These are phyloP conservation scores for Endocalyx cinctus DNA, from an alignment of 2,329 filamentous ascomycete species.

Conservation along the genomic window DNA sequence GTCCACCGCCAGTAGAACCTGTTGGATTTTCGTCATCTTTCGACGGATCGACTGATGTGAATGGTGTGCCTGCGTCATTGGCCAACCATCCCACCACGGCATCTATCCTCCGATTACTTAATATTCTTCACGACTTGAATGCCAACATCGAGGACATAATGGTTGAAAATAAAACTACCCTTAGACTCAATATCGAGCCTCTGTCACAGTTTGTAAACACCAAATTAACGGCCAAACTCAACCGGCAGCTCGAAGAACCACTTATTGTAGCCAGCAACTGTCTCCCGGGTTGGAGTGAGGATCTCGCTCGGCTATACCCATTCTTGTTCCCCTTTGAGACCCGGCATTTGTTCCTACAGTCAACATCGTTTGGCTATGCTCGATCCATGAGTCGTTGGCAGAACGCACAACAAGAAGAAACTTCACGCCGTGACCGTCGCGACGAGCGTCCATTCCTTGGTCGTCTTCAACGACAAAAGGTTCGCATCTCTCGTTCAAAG, in stretches of 20 bases:
- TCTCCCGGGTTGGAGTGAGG: conserved; percentile 91
- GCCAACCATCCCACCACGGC: conserved; percentile 79
- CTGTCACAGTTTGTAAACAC: conserved; percentile 96
- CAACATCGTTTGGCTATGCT: conserved; percentile 96
- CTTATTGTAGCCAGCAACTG: conserved; percentile 96
- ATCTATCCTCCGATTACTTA: conserved; percentile 80
- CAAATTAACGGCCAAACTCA: conserved; percentile 95
- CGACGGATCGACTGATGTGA: conserved; percentile 47
- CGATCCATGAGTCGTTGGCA: conserved; percentile 98
- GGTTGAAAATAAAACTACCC: conserved; percentile 66
- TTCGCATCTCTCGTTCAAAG: conserved; percentile 91
- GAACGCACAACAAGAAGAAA: conserved; percentile 77
- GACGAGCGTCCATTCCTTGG: conserved; percentile 91
- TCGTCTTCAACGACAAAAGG: conserved; percentile 89
- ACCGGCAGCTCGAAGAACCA: conserved; percentile 93
- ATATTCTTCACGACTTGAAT: conserved; percentile 88
- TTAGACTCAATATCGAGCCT: conserved; percentile 74
- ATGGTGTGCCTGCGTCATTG: conserved; percentile 69
- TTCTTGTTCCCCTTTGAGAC: conserved; percentile 99
- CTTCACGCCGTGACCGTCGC: conserved; percentile 74
- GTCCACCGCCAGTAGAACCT: conserved; percentile 72
- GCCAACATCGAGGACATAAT: conserved; percentile 89
- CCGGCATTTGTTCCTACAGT: conserved; percentile 92
- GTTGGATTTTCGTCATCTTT: conserved; percentile 53
- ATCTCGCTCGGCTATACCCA: conserved; percentile 86